Evolutionary conservation across 2,329 filamentous ascomycete genomes (phyloP), one percentile per base, ranked within the genome.

Genomic region (Aspergillus viridinutans): DNA sequence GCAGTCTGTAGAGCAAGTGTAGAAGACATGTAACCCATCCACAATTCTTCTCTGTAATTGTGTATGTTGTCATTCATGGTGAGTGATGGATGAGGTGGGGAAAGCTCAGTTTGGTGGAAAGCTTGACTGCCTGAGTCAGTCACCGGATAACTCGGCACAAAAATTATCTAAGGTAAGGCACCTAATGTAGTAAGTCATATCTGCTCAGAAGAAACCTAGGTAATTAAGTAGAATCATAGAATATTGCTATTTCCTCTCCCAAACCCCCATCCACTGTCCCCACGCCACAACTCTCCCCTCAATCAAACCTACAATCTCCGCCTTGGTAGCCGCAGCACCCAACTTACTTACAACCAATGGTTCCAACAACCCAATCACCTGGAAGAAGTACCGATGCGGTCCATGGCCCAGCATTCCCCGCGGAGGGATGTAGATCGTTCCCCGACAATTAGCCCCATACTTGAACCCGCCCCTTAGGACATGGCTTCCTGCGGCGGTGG

Each of bases 311-410:
- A 66, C 69, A 20, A 83, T 65, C 54, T 80, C 76, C 40, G 78
- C 75, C 50, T 72, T 75, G 1, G 73, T 78, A 8, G 76, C 74
- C 57, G 72, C 67, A 1, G 70, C 63, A 23, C 69, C 72, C 47
- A 81, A 59, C 35, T 75, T 64, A 2, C 59, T 64, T 20, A 67
- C 61, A 54, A 78, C 73, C 28, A 84, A 61, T 7, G 73, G 68
- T 54, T 78, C 72, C 7, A 69, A 78, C 53, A 84, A 64, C 4
- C 78, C 80, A 50, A 83, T 64, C n/a, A 83, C 65, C 59, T 80
- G 71, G 56, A 75, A 83, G 66, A 82, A 80, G 55, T 83, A 84
- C 55, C 81, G 71, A 66, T 83, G 80, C 26, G 74, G 72, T 0
- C 81, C 81, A 62, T 83, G 78, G 28, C 81, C 81, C 52, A 80